Percentiles rank a stretch among this genome's conserved stretches.
phyloP scores from a whole-genome alignment of 2,329 filamentous ascomycete species.

The Paecilomyces niveus region DNA sequence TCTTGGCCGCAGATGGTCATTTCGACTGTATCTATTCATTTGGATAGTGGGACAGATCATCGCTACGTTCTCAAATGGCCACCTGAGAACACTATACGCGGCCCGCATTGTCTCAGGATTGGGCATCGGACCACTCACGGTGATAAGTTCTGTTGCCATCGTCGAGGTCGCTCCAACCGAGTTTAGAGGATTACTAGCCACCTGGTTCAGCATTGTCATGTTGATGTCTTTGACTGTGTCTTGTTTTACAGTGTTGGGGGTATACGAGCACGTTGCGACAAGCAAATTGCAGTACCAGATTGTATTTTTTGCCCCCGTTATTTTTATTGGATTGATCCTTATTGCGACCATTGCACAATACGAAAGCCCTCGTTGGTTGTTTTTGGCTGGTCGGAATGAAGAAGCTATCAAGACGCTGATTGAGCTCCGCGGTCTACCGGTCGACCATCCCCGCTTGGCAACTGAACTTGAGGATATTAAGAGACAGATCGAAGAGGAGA shows the following conservation, averaged over 20 bases:
- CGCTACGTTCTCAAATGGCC: constrained; percentile 9
- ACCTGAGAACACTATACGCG: constrained; percentile 23
- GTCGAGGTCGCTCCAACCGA: constrained; percentile 35
- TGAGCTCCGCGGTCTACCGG: constrained; percentile 23
- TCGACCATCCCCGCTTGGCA: constrained; percentile 19
- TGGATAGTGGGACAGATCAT: constrained; percentile 18
- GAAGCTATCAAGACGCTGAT: constrained; percentile 20
- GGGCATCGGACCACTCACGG: constrained; percentile 33
- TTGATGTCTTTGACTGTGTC: constrained; percentile 23
- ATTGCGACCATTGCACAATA: constrained; percentile 21
- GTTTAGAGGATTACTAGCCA: constrained; percentile 31
- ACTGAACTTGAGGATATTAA: constrained; percentile 22
- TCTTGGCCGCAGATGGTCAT: constrained; percentile 35
- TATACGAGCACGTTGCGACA: constrained; percentile 20
- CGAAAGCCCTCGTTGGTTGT: constrained; percentile 31
- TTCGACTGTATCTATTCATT: constrained; percentile 28
- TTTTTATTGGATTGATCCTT: constrained; percentile 22
- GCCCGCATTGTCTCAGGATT: constrained; percentile 32
- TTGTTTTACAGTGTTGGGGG: constrained; percentile 30
- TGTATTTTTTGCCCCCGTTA: constrained; percentile 21
- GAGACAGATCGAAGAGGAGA: constrained; percentile 12
- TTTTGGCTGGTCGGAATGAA: constrained; percentile 18
- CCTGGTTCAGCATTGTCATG: constrained; percentile 35
- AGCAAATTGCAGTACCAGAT: constrained; percentile 27
- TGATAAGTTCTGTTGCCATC: constrained; percentile 32